Conservation (phyloP, 2,329 filamentous ascomycete genomes). For the Eutypa lata region DNA sequence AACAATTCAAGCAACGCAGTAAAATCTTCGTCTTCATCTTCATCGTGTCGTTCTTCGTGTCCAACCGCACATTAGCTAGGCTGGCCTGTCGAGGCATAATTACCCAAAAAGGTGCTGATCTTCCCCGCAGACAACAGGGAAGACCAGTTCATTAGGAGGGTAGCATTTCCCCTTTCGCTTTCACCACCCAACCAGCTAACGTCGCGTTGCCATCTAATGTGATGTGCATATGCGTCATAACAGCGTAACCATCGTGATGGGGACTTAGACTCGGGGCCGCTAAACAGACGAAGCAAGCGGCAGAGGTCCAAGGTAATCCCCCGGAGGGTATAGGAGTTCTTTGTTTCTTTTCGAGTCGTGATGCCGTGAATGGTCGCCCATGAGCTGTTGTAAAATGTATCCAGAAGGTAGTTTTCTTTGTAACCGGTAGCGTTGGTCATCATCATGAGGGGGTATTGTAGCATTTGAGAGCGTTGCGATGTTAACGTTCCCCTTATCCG, state of each 20-base stretch:
- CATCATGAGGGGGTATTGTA: constrained; percentile 29
- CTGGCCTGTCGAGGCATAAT: constrained; percentile 14
- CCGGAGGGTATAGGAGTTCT: constrained; percentile 29
- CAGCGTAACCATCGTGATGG: constrained; percentile 35
- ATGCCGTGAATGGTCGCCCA: constrained; percentile 36
- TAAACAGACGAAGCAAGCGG: constrained; percentile 18
- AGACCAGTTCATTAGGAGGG: constrained; percentile 25
- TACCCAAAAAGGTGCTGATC: constrained; percentile 19
- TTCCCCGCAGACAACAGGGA: neutral
- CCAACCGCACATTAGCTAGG: constrained; percentile 21
- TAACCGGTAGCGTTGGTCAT: constrained; percentile 19
- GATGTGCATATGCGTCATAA: constrained; percentile 35
- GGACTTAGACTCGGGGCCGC: constrained; percentile 19
- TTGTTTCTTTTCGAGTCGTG: constrained; percentile 23
- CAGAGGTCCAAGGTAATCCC: constrained; percentile 3
- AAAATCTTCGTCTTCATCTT: constrained; percentile 19
- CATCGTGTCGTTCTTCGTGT: constrained; percentile 29
- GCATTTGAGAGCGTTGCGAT: constrained; percentile 18
- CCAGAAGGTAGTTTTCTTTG: constrained; percentile 27
- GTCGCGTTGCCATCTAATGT: constrained; percentile 29
- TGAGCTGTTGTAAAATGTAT: constrained; percentile 34
- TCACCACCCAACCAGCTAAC: constrained; percentile 13
- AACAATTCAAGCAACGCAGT: neutral
- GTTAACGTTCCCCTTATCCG: constrained; percentile 15
- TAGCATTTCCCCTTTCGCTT: constrained; percentile 11